phyloP scores from a whole-genome alignment of 2,329 filamentous ascomycete genomes.

The Atkinsonella texensis region DNA sequence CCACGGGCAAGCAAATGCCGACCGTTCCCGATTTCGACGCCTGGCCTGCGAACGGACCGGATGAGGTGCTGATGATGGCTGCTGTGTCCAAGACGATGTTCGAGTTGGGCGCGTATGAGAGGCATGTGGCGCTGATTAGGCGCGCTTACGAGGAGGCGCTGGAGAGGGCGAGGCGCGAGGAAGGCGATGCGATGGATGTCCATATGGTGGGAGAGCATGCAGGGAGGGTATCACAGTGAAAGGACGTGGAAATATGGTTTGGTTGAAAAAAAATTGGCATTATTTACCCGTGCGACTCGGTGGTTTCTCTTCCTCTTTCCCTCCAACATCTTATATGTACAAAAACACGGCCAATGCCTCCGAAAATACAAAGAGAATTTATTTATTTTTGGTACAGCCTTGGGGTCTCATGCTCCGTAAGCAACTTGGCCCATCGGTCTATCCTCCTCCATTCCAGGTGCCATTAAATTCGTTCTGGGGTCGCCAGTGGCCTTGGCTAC shows the following conservation, averaged over 20 bases:
- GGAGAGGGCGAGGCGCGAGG: constrained; percentile 10
- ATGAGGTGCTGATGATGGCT: constrained; percentile 12
- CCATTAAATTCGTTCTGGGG: constrained; percentile 69
- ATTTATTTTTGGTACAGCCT: constrained; percentile 25
- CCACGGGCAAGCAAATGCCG: background rate
- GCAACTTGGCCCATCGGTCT: constrained; percentile 49
- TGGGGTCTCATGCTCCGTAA: constrained; percentile 36
- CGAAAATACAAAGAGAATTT: constrained; percentile 15
- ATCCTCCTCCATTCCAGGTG: constrained; percentile 53
- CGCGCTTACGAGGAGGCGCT: constrained; percentile 13
- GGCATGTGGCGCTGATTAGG: constrained; percentile 9
- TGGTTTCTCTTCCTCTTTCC: background rate
- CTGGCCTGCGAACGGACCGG: constrained; percentile 5
- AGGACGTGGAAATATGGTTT: background rate
- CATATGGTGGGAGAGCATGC: background rate
- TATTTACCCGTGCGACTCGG: constrained; percentile 11
- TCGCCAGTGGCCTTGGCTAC: constrained; percentile 78
- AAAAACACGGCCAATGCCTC: constrained; percentile 18
- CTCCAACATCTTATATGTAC: constrained; percentile 27
- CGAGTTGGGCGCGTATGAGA: constrained; percentile 14
- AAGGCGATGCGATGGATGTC: constrained; percentile 3
- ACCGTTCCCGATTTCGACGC: background rate
- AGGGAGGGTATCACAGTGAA: too few relatives aligned
- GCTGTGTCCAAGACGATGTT: constrained; percentile 10
- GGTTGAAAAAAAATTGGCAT: constrained; percentile 1